Base-by-base conservation (phyloP, 192 early-diverging fungal species). In the Spizellomyces punctatus region DNA sequence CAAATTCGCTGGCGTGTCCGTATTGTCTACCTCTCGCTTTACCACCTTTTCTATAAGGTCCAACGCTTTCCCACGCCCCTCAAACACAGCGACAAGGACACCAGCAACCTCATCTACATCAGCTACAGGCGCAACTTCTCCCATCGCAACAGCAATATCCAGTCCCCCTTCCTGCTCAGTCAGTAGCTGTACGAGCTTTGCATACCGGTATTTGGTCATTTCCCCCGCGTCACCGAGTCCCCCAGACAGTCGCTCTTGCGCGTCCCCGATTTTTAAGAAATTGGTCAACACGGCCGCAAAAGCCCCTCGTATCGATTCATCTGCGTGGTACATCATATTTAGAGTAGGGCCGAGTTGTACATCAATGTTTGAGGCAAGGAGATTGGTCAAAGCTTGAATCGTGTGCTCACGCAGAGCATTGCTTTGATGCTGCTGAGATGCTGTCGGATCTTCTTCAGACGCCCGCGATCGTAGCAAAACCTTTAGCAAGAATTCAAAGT, bases 231-330 rank as follows among this genome's bases (percentile, higher is more conserved):
- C 41, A 82, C 89, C 65, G 8, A 98, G 76, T 0, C 88, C 90
- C 45, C 89, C 91, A 71, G 91, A 91, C 65, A 93, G 91, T n/a
- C 78, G 80, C 55, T 80, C 58, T 67, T 81, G 54, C 4, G 73
- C 61, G 5, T 89, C 89, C n/a, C 93, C 96, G 76, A 89, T 81
- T 64, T 94, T 90, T 55, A 99, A 78, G 57, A 98, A 90, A 64
- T 96, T 93, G 27, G 94, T 95, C 49, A 99, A 79, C 43, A 99
- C 95, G 58, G 94, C 89, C 77, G 95, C 94, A 71, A 98, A 99
- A 22, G 94, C 87, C 0, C 92, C 90, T 17, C 96, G 86, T 60
- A 91, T 93, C 69, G 90, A 88, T 14, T 89, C 85, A 77, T 98
- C 95, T 76, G 95, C 94, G 75, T 96, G 91, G 68, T 96, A 98